Conservation (phyloP, 768 basidiomycete species). For the Boletus insuetus region DNA sequence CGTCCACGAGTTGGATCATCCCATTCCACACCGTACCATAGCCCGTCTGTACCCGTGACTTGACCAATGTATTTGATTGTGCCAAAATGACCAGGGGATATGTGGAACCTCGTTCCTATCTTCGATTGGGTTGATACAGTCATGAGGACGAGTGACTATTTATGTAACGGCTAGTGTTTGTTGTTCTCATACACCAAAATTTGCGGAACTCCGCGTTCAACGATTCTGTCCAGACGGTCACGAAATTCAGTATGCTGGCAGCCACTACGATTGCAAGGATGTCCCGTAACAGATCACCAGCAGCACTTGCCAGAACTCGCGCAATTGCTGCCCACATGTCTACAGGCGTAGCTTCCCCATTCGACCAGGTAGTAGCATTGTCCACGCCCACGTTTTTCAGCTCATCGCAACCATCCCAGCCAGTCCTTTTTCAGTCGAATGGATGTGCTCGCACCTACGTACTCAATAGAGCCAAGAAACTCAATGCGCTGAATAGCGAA, state of each 20-base stretch:
- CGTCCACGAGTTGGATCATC: constrained; percentile 83
- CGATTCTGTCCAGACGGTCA: neutral
- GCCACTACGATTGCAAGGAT: constrained; percentile 26
- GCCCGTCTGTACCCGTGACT: constrained; percentile 59
- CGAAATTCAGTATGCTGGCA: constrained; percentile 25
- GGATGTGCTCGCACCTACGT: constrained; percentile 63
- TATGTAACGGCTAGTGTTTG: neutral
- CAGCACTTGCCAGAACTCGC: constrained; percentile 29
- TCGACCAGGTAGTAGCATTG: constrained; percentile 20
- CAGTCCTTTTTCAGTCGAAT: constrained; percentile 69
- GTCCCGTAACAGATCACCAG: constrained; percentile 25
- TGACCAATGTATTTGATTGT: constrained; percentile 69
- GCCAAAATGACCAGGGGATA: constrained; percentile 51
- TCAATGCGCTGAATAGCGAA: constrained; percentile 76
- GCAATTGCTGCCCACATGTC: constrained; percentile 37
- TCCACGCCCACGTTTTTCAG: neutral
- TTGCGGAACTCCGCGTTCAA: constrained; percentile 4
- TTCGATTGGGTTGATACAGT: constrained; percentile 15
- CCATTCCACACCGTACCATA: constrained; percentile 98
- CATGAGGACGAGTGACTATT: no score
- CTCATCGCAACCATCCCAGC: constrained; percentile 29
- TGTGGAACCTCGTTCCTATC: constrained; percentile 52
- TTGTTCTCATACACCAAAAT: constrained; percentile 7
- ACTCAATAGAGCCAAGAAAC: constrained; percentile 75
- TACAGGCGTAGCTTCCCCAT: constrained; percentile 14